These are phyloP conservation scores for Corymbia maculata DNA, from an alignment of 345 rosid genomes.

Conservation along the genomic window DNA sequence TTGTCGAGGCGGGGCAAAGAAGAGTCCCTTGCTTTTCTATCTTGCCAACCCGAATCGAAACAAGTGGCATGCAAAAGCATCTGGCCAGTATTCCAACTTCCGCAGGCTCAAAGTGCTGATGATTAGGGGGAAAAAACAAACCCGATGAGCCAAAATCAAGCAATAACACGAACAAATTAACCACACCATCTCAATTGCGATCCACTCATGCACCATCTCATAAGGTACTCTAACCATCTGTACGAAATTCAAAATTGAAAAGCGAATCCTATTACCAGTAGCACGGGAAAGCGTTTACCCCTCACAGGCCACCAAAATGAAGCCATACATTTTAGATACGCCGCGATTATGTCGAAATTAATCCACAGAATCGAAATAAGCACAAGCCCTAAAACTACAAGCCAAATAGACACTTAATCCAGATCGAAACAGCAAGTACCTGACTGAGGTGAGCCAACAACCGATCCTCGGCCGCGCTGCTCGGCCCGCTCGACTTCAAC, in stretches of 20 bases:
- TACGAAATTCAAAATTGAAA: neutral
- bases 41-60: constrained; percentile 86
- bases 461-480: constrained; percentile 68
- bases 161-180: neutral
- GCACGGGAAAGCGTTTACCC: neutral
- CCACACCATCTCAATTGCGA: neutral
- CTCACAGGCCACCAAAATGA: neutral
- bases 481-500: constrained; percentile 57
- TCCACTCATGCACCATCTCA: neutral
- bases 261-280: neutral
- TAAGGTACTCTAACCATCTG: neutral
- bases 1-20: constrained; percentile 54
- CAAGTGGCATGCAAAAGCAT: constrained; percentile 93
- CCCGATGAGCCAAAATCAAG: neutral
- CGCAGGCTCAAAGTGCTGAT: constrained; percentile 81
- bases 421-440: constrained; percentile 25
- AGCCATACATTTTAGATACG: neutral
- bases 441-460: constrained; percentile 75
- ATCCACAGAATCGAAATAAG: neutral
- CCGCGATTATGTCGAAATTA: neutral
- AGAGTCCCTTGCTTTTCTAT: constrained; percentile 57
- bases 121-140: neutral
- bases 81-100: constrained; percentile 92
- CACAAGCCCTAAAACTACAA: neutral
- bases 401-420: neutral